Base-by-base conservation (phyloP, 1,139 yeast species). In the Pichia terricola region DNA sequence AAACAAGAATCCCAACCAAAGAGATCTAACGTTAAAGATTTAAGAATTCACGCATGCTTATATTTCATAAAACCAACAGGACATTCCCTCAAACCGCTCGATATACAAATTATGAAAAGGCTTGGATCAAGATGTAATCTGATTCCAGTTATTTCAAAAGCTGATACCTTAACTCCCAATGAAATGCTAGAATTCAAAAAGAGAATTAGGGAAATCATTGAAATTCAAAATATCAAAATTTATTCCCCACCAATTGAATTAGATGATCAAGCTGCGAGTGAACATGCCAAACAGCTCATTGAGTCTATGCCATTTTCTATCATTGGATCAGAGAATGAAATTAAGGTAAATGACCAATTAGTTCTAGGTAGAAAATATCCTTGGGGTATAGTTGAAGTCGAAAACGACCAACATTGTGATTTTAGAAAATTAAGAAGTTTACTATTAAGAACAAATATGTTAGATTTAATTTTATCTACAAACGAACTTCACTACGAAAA, bases 321-420 rank as follows among this genome's bases (percentile, higher is more conserved):
- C 28, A 80, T 91, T 65, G 96, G 96, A 2, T 82, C 95, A 9
- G 96, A 87, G 62, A 81, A 81, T 50, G 95, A 85, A 58, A 81
- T 79, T 50, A 89, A 86, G 59, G 72, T 81, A 42, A 79, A 82
- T 39, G 96, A 96, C 35, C 73, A 77, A 52, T 70, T 75, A 51
- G 89, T 87, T 40, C 76, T 84, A 52, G 98, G 96, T 40, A 81
- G 99, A 66, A 86, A 86, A 63, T 91, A 91, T 62, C 89, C 95
- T 50, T 91, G 98, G 98, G 98, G 98, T 38, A 72, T 86, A 44
- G 97, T 91, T 42, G 97, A 91, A 65, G 96, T 91, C 43, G 98
- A 91, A 65, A 91, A 91, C 64, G 97, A 89, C 61, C 75, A 75
- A 50, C 97, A 91, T 63, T 89, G 96, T 67, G 98, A 91, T 66